Evolutionary conservation across 306 rosid genomes (phyloP).

Genomic region (Fagus crenata): DNA sequence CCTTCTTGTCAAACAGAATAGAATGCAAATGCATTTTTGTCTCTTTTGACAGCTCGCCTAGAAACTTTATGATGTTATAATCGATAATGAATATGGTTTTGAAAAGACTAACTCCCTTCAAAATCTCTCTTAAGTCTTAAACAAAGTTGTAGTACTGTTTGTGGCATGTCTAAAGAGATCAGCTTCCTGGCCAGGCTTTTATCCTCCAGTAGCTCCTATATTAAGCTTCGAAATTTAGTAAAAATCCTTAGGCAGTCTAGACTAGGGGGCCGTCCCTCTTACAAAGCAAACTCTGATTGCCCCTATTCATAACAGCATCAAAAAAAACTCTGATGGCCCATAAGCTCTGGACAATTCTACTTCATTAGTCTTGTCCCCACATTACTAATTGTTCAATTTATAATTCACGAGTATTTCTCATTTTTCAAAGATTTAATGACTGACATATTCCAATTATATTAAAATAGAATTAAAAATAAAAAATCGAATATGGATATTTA

Average conservation of each 20-base stretch:
- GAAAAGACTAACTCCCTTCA: not conserved
- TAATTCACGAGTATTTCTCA: too few species aligned
- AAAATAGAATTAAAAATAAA: too few species aligned
- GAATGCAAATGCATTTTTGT: not conserved
- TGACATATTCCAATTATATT: too few species aligned
- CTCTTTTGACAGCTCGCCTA: not conserved
- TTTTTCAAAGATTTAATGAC: too few species aligned
- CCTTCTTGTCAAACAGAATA: conserved; percentile 18
- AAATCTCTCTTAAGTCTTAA: too few species aligned
- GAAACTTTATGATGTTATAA: not conserved
- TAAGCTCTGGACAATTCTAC: too few species aligned
- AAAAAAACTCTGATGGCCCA: too few species aligned
- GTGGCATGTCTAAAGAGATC: not conserved
- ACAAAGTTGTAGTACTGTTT: not conserved
- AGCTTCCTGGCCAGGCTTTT: not conserved
- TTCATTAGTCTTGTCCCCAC: too few species aligned
- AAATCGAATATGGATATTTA: too few species aligned
- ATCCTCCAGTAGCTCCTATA: not conserved
- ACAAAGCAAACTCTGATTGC: not conserved
- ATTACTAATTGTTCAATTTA: too few species aligned
- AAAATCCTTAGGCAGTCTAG: not conserved
- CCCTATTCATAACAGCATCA: too few species aligned
- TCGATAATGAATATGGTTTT: not conserved
- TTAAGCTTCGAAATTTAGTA: not conserved
- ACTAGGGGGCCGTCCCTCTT: not conserved